Evolutionary conservation across 108 stramenopile species (phyloP), one percentile per base, ranked within the genome.

Genomic region (Epipyxis sp.): DNA sequence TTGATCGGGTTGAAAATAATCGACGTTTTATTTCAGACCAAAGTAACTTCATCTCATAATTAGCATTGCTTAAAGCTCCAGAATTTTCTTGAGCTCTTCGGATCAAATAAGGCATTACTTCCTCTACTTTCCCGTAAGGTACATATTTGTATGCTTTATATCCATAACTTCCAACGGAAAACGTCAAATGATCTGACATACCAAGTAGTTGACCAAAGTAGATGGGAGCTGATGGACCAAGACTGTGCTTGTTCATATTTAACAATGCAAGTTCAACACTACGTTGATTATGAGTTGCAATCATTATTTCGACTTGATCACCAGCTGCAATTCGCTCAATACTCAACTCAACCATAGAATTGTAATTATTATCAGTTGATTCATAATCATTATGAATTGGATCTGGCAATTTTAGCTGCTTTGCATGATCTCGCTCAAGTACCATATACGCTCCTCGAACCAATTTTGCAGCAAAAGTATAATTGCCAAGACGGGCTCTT

Each of bases 401-500:
- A 76, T 77, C 79, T 29, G 86, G 82, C 69, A 86, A 82, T 0
- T 80, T 80, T 71, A 81, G 46, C 40, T 83, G 72, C 76, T 67
- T 67, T 0, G 98, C 95, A 43, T 91, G 80, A 65, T 83, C 83
- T 2, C 93, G 85, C 83, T 97, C 98, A 42, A 88, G 85, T 6
- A 90, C 88, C 94, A 97, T 95, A 90, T 99, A 99, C 0, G 98
- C 98, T 40, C 96, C 98, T 1, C 98, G 91, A 40, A 99, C 98
- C 1, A 97, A 87, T 82, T 97, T 99, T 40, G 93, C 94, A 40
- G 90, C 95, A 80, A 95, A 94, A 37, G 87, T 85, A 77, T 87
- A 95, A 1, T 68, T 76, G 59, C 81, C 83, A 29, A 93, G 84
- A 39, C 92, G 78, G 37, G 97, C 89, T 34, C 95, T 81, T 50